Percentiles rank a stretch among this genome's conserved stretches.
Evolutionary conservation across 768 basidiomycete species (phyloP).

Genomic region (Boletales sp.): DNA sequence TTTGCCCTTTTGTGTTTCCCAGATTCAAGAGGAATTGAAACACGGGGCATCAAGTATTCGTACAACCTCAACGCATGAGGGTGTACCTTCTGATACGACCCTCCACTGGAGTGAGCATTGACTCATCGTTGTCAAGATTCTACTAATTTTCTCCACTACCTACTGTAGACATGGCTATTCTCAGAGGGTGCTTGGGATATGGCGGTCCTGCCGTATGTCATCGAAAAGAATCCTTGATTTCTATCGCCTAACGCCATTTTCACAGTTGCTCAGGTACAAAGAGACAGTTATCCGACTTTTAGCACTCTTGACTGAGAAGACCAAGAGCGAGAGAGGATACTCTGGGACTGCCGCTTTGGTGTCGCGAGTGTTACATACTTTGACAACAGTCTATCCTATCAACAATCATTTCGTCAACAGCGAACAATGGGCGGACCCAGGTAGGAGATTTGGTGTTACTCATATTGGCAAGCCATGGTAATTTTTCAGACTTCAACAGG

Average conservation of each 20-base stretch:
- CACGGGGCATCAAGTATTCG: slow-evolving; percentile 86
- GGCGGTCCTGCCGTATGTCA: slow-evolving; percentile 57
- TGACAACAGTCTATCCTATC: slow-evolving; percentile 71
- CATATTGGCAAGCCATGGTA: slow-evolving; percentile 5
- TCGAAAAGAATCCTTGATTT: neutral
- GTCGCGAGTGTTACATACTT: slow-evolving; percentile 67
- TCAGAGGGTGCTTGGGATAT: slow-evolving; percentile 79
- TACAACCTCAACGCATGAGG: slow-evolving; percentile 71
- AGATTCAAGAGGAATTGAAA: slow-evolving; percentile 82
- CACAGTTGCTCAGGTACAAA: slow-evolving; percentile 70
- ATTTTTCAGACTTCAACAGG: slow-evolving; percentile 52
- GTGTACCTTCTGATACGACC: slow-evolving; percentile 81
- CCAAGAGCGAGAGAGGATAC: slow-evolving; percentile 87
- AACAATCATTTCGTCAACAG: slow-evolving; percentile 80
- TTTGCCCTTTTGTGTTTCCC: slow-evolving; percentile 67
- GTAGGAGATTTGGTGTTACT: slow-evolving; percentile 38
- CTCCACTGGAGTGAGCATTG: slow-evolving; percentile 81
- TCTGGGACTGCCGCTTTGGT: slow-evolving; percentile 75
- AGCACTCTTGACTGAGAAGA: slow-evolving; percentile 65
- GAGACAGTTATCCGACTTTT: slow-evolving; percentile 61
- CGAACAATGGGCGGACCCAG: slow-evolving; percentile 72
- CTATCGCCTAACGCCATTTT: slow-evolving; percentile 1
- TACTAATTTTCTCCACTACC: slow-evolving; percentile 1
- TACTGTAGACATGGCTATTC: slow-evolving; percentile 66
- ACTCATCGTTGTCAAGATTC: neutral